Percentiles rank a stretch among this genome's conserved stretches.
These are phyloP conservation scores for Penicillium sp. DNA, from an alignment of 2,329 filamentous ascomycete species.

Conservation along the genomic window DNA sequence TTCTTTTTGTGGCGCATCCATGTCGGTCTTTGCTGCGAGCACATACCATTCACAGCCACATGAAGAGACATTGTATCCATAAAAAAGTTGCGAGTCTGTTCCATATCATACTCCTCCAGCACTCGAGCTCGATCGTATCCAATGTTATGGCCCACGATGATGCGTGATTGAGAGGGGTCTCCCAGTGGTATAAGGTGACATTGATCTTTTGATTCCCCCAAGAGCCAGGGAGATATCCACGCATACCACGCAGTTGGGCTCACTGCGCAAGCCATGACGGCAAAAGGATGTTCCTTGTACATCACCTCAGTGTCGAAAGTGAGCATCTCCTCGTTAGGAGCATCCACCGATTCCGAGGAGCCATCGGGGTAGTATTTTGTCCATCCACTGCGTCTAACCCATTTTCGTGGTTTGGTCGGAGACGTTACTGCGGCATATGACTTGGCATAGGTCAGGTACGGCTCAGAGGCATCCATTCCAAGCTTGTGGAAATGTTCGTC, in stretches of 20 bases:
- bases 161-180: slow-evolving; percentile 63
- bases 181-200: slow-evolving; percentile 83
- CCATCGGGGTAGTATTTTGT: slow-evolving; percentile 83
- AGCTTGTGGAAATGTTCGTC: slow-evolving; percentile 94
- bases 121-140: slow-evolving; percentile 89
- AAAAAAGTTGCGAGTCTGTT: slow-evolving; percentile 79
- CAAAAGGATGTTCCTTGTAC: slow-evolving; percentile 87
- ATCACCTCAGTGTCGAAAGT: slow-evolving; percentile 96
- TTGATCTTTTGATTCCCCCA: slow-evolving; percentile 72
- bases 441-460: slow-evolving; percentile 70
- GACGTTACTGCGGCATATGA: slow-evolving; percentile 60
- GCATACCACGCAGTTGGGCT: slow-evolving; percentile 91
- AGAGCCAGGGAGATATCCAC: slow-evolving; percentile 92
- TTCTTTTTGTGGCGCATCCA: slow-evolving; percentile 98
- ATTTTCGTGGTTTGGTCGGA: slow-evolving; percentile 61
- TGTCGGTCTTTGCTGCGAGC: slow-evolving; percentile 86
- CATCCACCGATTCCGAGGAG: slow-evolving; percentile 63
- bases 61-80: slow-evolving; percentile 98
- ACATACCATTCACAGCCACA: slow-evolving; percentile 98
- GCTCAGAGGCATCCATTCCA: slow-evolving; percentile 79
- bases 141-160: slow-evolving; percentile 91
- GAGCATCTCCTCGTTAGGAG: slow-evolving; percentile 73
- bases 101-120: slow-evolving; percentile 78
- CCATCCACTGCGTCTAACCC: slow-evolving; percentile 80
- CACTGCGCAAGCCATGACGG: slow-evolving; percentile 93